Conservation (phyloP, 2,329 filamentous ascomycete species). For the Dactylellina leptospora region DNA sequence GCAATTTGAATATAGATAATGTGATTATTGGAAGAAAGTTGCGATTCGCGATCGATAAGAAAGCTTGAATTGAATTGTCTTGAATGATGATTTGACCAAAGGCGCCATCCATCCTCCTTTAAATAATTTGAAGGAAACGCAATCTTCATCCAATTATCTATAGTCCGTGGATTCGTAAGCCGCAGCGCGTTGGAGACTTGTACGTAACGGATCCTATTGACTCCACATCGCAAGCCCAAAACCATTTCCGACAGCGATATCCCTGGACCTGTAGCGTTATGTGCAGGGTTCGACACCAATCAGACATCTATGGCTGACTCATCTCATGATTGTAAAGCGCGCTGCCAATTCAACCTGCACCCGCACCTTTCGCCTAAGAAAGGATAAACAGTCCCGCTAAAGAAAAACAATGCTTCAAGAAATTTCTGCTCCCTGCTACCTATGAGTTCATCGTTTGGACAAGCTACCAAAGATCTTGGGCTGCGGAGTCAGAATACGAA, state of each 20-base stretch:
- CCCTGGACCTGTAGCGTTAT: conserved; percentile 24
- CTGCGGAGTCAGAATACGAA: too few relatives aligned
- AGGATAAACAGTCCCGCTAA: too few relatives aligned
- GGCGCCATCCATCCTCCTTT: background rate
- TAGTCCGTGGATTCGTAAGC: conserved; percentile 1
- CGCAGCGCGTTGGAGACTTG: conserved; percentile 12
- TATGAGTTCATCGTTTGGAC: too few relatives aligned
- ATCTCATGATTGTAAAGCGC: too few relatives aligned
- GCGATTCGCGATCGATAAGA: conserved; percentile 21
- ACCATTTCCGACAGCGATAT: conserved; percentile 14
- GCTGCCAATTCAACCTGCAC: background rate
- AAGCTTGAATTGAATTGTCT: conserved; percentile 2
- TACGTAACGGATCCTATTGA: conserved; percentile 11
- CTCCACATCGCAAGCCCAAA: conserved; percentile 10
- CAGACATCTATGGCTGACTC: conserved; percentile 23
- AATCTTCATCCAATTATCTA: conserved; percentile 2
- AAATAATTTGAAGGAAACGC: background rate
- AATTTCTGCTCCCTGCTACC: too few relatives aligned
- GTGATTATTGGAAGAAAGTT: background rate
- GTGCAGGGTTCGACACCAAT: conserved; percentile 12
- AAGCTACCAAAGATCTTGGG: too few relatives aligned
- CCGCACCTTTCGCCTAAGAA: background rate
- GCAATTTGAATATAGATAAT: background rate
- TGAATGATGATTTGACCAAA: background rate
- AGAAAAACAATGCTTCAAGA: too few relatives aligned